phyloP scores from a whole-genome alignment of 257 asterid genomes.

The Capsicum baccatum region DNA sequence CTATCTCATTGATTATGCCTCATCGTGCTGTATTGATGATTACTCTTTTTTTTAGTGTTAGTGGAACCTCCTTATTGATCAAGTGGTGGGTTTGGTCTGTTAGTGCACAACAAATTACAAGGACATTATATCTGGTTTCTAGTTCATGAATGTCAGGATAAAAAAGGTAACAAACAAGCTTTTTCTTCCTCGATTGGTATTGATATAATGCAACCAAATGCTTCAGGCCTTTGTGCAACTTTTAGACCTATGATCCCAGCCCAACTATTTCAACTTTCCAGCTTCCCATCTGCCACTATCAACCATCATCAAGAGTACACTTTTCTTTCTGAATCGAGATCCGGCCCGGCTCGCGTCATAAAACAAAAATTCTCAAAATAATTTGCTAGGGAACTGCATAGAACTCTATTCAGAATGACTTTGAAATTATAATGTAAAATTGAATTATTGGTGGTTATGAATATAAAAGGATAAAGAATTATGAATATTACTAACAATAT shows the following conservation, averaged over 20 bases:
- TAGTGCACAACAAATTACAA: constrained; percentile 64
- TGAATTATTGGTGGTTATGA: no score
- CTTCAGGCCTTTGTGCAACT: constrained; percentile 74
- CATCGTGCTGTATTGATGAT: constrained; percentile 77
- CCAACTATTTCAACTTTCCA: constrained; percentile 83
- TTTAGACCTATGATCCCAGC: constrained; percentile 80
- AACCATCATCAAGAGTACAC: neutral
- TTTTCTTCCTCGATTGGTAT: constrained; percentile 61
- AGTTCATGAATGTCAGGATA: constrained; percentile 45
- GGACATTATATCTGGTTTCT: constrained; percentile 56
- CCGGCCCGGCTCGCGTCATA: no score
- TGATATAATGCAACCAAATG: constrained; percentile 65
- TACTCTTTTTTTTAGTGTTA: constrained; percentile 61
- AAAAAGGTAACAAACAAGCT: constrained; percentile 48
- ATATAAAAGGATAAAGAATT: no score
- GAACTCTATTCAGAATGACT: neutral
- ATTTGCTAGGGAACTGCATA: neutral
- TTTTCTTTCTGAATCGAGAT: no score
- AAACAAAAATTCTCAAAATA: neutral
- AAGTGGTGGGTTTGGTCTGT: constrained; percentile 67
- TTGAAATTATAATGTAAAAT: no score
- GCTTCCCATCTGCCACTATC: constrained; percentile 59
- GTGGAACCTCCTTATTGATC: constrained; percentile 61
- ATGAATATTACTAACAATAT: no score
- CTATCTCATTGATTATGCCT: constrained; percentile 47